Evolutionary conservation across 305 asterid genomes (phyloP).

Genomic region (Euphrasia arctica): DNA sequence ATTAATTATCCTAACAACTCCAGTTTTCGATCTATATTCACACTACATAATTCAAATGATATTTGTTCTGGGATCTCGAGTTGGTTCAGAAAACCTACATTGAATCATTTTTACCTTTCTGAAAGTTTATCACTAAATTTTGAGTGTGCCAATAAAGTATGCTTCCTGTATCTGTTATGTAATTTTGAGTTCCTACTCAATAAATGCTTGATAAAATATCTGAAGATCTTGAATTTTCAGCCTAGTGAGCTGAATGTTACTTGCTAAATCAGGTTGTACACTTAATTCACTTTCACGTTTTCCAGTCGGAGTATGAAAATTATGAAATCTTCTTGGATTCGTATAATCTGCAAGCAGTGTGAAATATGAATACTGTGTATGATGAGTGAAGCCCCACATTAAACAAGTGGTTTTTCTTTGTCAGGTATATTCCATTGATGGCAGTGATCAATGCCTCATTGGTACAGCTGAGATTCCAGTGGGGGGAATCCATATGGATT

Average conservation of each 20-base stretch:
- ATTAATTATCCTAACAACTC: not conserved
- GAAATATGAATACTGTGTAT: slow-evolving; percentile 12
- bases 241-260: slow-evolving; percentile 1
- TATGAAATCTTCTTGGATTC: not conserved
- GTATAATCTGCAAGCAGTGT: slow-evolving; percentile 11
- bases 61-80: not conserved
- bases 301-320: slow-evolving; percentile 2
- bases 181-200: slow-evolving; percentile 12
- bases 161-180: not conserved
- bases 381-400: slow-evolving; percentile 3
- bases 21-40: not conserved
- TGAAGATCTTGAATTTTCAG: not conserved
- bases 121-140: not conserved
- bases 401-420: slow-evolving; percentile 18
- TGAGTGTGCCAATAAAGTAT: not conserved
- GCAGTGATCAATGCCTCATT: slow-evolving; percentile 90
- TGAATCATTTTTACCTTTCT: not conserved
- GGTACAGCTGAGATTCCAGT: slow-evolving; percentile 99
- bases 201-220: slow-evolving; percentile 11
- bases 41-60: slow-evolving; percentile 1
- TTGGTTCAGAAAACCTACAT: not conserved
- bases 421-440: slow-evolving; percentile 95
- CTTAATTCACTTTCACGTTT: not conserved
- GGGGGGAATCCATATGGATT: slow-evolving; percentile 96
- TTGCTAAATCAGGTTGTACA: not conserved